These are phyloP conservation scores for Thermochaetoides thermophila DNA, from an alignment of 495 filamentous ascomycete species.

Conservation along the genomic window DNA sequence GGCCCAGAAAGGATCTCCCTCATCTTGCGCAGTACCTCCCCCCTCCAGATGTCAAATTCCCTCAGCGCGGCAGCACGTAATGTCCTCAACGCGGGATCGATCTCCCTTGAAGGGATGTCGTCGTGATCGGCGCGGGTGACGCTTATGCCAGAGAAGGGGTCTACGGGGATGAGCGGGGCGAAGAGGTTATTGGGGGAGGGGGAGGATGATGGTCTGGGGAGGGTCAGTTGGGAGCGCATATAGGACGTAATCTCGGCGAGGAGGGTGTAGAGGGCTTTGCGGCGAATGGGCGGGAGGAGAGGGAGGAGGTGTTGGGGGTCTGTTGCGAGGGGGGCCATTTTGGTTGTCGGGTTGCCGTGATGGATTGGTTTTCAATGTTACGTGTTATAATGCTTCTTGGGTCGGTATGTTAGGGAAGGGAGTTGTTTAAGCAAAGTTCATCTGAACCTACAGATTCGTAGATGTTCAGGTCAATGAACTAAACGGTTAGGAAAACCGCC, in stretches of 20 bases:
- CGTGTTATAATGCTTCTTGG: no score
- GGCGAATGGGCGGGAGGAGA: constrained; percentile 26
- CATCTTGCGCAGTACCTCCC: constrained; percentile 19
- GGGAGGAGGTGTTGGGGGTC: constrained; percentile 32
- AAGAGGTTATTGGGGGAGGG: no score
- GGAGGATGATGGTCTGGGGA: no score
- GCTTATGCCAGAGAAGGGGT: constrained; percentile 8
- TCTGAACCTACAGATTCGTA: no score
- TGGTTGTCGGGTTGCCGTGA: background rate
- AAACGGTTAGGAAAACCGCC: no score
- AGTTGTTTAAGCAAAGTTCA: no score
- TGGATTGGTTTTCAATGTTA: no score
- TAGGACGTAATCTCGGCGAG: constrained; percentile 21
- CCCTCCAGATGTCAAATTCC: constrained; percentile 29
- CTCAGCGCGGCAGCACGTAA: constrained; percentile 21
- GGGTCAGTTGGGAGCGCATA: constrained; percentile 26
- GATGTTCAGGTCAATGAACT: no score
- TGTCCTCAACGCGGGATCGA: constrained; percentile 17
- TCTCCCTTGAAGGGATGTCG: constrained; percentile 9
- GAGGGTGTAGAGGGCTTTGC: constrained; percentile 27
- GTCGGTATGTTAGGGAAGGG: no score
- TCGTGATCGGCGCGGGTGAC: background rate
- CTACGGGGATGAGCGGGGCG: constrained; percentile 2
- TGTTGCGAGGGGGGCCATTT: constrained; percentile 30
- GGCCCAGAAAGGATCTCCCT: constrained; percentile 22